Evolutionary conservation across 2,329 filamentous ascomycete genomes (phyloP).

Genomic region (Cytospora piceae): DNA sequence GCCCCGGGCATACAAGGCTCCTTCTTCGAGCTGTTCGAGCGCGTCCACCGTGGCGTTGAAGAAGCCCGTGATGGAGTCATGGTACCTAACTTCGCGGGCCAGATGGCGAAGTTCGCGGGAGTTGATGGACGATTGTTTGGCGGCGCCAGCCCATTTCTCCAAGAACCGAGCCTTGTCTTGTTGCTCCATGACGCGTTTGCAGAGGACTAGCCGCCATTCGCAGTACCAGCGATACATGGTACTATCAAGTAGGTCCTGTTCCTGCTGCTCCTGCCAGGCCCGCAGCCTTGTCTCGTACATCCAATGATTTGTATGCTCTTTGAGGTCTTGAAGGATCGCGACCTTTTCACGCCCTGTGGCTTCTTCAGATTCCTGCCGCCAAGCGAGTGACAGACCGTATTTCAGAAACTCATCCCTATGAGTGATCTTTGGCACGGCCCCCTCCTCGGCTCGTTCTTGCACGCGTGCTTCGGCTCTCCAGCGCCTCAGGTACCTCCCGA

Average conservation of each 20-base stretch:
- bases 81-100: slow-evolving; percentile 27
- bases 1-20: slow-evolving; percentile 23
- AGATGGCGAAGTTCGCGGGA: slow-evolving; percentile 26
- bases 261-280: slow-evolving; percentile 23
- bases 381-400: slow-evolving; percentile 27
- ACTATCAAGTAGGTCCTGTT: slow-evolving; percentile 25
- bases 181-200: slow-evolving; percentile 24
- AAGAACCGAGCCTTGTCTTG: slow-evolving; percentile 27
- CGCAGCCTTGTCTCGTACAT: slow-evolving; percentile 27
- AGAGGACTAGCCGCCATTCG: slow-evolving; percentile 28
- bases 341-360: slow-evolving; percentile 22
- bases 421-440: slow-evolving; percentile 28
- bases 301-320: slow-evolving; percentile 27
- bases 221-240: slow-evolving; percentile 29
- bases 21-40: slow-evolving; percentile 27
- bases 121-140: slow-evolving; percentile 12
- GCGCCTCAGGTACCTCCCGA: slow-evolving; percentile 25
- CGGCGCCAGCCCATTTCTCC: slow-evolving; percentile 24
- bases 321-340: slow-evolving; percentile 23
- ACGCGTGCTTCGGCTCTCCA: slow-evolving; percentile 25
- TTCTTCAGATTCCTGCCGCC: slow-evolving; percentile 27
- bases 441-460: slow-evolving; percentile 27
- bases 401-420: slow-evolving; percentile 30
- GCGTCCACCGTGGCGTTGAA: slow-evolving; percentile 28
- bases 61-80: slow-evolving; percentile 30